Evolutionary conservation across 371 early-diverging fungal species (phyloP).

Genomic region (Mortierella sp.): DNA sequence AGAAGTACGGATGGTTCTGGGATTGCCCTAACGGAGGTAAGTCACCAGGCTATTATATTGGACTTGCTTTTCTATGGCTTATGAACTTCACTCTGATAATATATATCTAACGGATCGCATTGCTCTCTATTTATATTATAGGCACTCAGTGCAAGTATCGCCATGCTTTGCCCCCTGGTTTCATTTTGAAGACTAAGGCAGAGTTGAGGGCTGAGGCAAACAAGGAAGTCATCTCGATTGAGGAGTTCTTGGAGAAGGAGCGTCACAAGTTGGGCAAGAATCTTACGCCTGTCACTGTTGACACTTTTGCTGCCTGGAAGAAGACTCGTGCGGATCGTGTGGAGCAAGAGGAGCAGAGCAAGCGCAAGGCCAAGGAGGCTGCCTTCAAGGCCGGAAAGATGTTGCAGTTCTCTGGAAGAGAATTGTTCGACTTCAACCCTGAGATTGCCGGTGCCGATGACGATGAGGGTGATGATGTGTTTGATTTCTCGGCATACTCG

Average conservation of each 20-base stretch:
- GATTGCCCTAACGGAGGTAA: constrained; percentile 95
- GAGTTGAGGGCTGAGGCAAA: constrained; percentile 82
- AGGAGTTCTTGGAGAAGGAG: constrained; percentile 97
- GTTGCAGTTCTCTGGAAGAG: constrained; percentile 96
- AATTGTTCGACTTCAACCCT: constrained; percentile 98
- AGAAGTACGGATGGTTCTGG: constrained; percentile 99
- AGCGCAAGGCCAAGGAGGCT: constrained; percentile 88
- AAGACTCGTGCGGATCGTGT: constrained; percentile 82
- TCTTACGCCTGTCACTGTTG: constrained; percentile 97
- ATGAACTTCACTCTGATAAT: neutral
- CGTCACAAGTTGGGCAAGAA: constrained; percentile 95
- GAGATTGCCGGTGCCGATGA: constrained; percentile 84
- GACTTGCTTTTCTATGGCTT: neutral
- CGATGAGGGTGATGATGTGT: constrained; percentile 79
- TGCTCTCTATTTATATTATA: neutral
- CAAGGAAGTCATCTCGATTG: constrained; percentile 89
- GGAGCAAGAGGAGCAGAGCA: constrained; percentile 79
- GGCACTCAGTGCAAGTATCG: constrained; percentile 92
- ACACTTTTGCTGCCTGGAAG: constrained; percentile 97
- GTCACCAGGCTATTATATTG: neutral
- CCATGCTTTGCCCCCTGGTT: constrained; percentile 99
- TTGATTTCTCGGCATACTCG: constrained; percentile 72
- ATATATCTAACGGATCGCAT: neutral
- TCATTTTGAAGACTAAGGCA: constrained; percentile 91
- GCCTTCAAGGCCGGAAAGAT: constrained; percentile 94